phyloP scores from a whole-genome alignment of 139 green algal species.

The Coccomyxa sp. region DNA sequence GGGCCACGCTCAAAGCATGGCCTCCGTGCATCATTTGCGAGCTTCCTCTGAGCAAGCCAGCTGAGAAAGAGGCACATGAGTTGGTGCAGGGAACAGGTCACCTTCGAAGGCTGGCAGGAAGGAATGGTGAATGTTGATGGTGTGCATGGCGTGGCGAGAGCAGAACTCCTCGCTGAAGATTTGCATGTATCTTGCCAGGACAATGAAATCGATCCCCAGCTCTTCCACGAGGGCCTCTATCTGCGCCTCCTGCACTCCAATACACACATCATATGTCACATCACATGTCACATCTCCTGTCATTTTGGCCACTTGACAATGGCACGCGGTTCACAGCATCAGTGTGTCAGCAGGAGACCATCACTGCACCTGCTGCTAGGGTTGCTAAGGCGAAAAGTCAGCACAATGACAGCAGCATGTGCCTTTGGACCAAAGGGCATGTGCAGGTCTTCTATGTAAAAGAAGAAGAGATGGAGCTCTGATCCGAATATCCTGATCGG shows the following conservation, averaged over 20 bases:
- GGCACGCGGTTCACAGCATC: no score
- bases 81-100: neutral
- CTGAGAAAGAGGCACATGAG: neutral
- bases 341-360: no score
- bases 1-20: neutral
- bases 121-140: slow-evolving; percentile 86
- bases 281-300: no score
- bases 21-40: neutral
- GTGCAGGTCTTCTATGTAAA: no score
- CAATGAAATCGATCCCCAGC: slow-evolving; percentile 55
- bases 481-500: no score
- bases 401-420: no score
- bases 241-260: slow-evolving; percentile 47
- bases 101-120: slow-evolving; percentile 61
- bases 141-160: slow-evolving; percentile 49
- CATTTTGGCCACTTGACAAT: neutral
- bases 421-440: no score
- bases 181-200: slow-evolving; percentile 64
- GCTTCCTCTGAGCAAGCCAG: neutral
- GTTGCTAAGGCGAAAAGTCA: no score
- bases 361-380: no score
- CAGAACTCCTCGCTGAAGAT: slow-evolving; percentile 68
- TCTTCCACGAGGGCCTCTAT: slow-evolving; percentile 50
- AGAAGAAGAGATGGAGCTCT: no score
- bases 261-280: slow-evolving; percentile 16